A percentile compares a stretch with the other conserved stretches of the same genome.
Conservation (phyloP, 208 protist genomes). For the Acanthamoeba healyi region DNA sequence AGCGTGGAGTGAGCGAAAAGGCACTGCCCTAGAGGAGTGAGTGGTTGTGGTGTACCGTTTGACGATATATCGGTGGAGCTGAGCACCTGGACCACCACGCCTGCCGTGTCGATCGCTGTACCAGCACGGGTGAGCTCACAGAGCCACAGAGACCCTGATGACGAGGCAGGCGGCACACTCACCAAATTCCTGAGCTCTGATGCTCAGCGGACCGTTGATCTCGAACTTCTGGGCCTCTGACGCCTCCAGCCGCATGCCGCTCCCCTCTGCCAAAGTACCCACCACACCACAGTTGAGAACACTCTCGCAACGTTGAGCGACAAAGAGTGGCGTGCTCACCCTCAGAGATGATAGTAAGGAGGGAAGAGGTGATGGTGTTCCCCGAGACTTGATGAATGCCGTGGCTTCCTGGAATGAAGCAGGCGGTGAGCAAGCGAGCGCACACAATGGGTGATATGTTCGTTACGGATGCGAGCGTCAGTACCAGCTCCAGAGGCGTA, state of each 20-base stretch:
- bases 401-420: not conserved
- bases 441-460: too few relatives aligned
- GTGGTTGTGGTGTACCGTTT: not conserved
- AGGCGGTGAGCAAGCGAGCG: not conserved
- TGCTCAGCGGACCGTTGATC: not conserved
- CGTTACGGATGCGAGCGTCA: not conserved
- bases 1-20: too few relatives aligned
- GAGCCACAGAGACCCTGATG: too few relatives aligned
- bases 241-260: not conserved
- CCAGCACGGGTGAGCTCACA: too few relatives aligned
- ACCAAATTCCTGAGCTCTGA: not conserved
- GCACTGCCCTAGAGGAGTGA: too few relatives aligned
- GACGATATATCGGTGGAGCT: not conserved
- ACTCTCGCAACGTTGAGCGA: too few relatives aligned
- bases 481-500: not conserved
- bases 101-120: not conserved
- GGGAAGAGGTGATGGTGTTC: not conserved
- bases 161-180: not conserved
- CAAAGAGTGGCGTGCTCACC: not conserved
- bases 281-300: too few relatives aligned
- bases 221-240: not conserved
- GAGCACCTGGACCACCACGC: not conserved
- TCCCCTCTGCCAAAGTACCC: not conserved
- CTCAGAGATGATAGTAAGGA: not conserved
- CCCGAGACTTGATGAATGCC: not conserved